Evolutionary conservation across 164 flowering plant species (phyloP), one percentile per base, ranked within the genome.

Genomic region (Stephania japonica): DNA sequence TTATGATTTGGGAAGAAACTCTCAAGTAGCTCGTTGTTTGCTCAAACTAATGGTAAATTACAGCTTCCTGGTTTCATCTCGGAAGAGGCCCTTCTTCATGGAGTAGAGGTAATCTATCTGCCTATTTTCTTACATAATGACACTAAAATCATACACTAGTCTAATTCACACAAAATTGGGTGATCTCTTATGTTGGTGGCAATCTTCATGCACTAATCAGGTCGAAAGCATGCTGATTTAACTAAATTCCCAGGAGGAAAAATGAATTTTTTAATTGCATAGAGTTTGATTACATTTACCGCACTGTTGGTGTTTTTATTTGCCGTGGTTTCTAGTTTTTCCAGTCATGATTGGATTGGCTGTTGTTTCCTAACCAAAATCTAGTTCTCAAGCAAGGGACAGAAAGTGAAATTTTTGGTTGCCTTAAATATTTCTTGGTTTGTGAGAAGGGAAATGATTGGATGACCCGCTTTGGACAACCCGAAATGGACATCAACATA

Each of bases 41-140:
- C 42, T 72, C 23, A 65, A 67, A 16, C 63, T 65, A 62, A 32
- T 74, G 77, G 61, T 44, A 67, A 67, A 43, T 73, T 82, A 73
- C 87, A 94, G 98, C 82, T 94, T 68, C 97, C 97, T 32, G 98
- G 98, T 71, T 94, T 90, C 75, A 84, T 94, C 74, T 86, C 91
- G 21, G 78, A 81, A 3, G 89, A 83, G 25, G 98, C 90, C 38
- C 97, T 94, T 84, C 95, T 94, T 71, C 98, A 94, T 78, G 98
- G 97, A 72, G 97, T 94, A 7, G 98, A 94, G 98, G 97, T 93
- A 87, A 50, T 61, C 25, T 69, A 42, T 59, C n/a, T 63, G 26
- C 19, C 50, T 32, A 50, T 12, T 47, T 69, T 69, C 59, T 69
- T 69, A n/a, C 32, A 47, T 69, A 65, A 65, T 65, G 68, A 12